Base-by-base conservation (phyloP, 2,329 filamentous ascomycete species). In the Trichoderma atrobrunneum region DNA sequence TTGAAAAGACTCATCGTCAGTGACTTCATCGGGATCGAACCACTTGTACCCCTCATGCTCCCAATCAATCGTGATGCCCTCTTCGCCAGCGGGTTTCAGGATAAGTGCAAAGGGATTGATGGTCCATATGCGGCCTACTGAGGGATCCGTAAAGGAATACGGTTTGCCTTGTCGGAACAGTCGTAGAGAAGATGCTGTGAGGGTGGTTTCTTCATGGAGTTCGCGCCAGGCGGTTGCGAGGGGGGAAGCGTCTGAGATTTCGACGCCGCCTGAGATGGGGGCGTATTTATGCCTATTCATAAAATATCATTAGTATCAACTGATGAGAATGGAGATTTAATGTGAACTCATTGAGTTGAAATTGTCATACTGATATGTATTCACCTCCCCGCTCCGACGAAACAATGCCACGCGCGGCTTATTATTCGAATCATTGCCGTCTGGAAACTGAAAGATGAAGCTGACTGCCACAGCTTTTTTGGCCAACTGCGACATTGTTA, bases 91-190 rank as follows among this genome's bases (percentile, higher is more conserved):
- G 10, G 78, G 74, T 8, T 81, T 86, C 30, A 91, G 81, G 8
- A 84, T 79, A 77, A 88, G 92, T 0, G 84, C 86, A 74, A 92
- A 92, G 0, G 90, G 89, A 73, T 90, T 84, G 62, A 92, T 84
- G 7, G 84, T 89, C 90, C 90, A 92, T 76, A 87, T 82, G 28
- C 88, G 86, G 24, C 85, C 82, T 16, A 90, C 79, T 0, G 81
- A 81, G 4, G 82, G 76, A 74, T 92, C 90, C 6, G 77, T 75
- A 73, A 92, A 90, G 1, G 82, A 81, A 75, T 88, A 92, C 3
- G 86, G 85, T 72, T 89, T 89, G 1, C 89, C 90, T 28, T 85
- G 82, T 21, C 88, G 85, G 75, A 88, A 84, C 26, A 90, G 82
- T 2, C 82, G 81, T 7, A 91, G 77, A 0, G 84, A 83, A 0